Conservation (phyloP, 208 protist species). For the Naegleria lovaniensis region DNA sequence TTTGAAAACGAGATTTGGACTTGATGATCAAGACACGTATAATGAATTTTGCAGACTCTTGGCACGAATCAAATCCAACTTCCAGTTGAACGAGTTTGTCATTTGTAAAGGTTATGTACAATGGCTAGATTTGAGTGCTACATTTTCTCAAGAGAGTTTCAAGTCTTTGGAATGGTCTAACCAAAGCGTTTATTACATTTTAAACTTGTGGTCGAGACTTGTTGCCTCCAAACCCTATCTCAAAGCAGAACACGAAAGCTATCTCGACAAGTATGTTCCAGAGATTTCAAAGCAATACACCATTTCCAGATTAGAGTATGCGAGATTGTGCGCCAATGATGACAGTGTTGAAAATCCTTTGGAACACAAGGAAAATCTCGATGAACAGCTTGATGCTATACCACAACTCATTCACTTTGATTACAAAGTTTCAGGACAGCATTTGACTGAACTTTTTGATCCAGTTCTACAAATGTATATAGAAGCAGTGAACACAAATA, state of each 20-base stretch:
- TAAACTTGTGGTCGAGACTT: slow-evolving; percentile 51
- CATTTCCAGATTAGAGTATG: slow-evolving; percentile 37
- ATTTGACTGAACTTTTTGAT: slow-evolving; percentile 17
- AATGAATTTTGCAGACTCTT: slow-evolving; percentile 58
- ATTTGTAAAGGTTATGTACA: slow-evolving; percentile 42
- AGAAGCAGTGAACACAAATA: not conserved
- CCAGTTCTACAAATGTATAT: not conserved
- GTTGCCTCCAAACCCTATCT: slow-evolving; percentile 49
- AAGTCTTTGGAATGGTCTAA: slow-evolving; percentile 34
- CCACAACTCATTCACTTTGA: slow-evolving; percentile 30
- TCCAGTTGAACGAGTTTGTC: slow-evolving; percentile 53
- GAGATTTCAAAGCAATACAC: slow-evolving; percentile 45
- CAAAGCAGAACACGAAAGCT: slow-evolving; percentile 36
- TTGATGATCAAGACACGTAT: slow-evolving; percentile 55
- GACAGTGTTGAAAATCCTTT: slow-evolving; percentile 29
- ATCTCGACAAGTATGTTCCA: slow-evolving; percentile 44
- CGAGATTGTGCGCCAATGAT: not conserved
- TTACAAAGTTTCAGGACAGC: slow-evolving; percentile 37
- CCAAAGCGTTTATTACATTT: slow-evolving; percentile 49
- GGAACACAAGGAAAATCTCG: slow-evolving; percentile 37
- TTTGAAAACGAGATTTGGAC: slow-evolving; percentile 43
- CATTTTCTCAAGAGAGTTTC: slow-evolving; percentile 53
- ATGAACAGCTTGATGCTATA: slow-evolving; percentile 35
- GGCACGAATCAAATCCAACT: slow-evolving; percentile 57
- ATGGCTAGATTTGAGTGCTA: slow-evolving; percentile 50